Evolutionary conservation across 2,329 filamentous ascomycete genomes (phyloP).

Genomic region (Botryotinia convoluta): DNA sequence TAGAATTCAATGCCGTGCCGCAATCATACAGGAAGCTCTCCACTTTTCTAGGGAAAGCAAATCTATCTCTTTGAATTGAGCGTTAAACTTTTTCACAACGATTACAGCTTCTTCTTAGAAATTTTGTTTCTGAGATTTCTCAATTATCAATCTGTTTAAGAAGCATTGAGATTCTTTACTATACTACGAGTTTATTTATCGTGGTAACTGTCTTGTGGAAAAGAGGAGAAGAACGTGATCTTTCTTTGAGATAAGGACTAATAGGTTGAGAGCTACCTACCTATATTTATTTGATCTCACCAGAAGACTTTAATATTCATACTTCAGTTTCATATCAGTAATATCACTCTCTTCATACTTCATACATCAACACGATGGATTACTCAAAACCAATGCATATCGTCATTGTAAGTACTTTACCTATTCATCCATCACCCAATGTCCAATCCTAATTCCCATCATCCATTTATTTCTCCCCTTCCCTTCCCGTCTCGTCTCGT

Average conservation of each 20-base stretch:
- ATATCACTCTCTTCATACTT: neutral
- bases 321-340: neutral
- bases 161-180: neutral
- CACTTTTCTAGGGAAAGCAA: neutral
- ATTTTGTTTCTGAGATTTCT: neutral
- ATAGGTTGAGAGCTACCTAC: neutral
- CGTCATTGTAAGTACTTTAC: neutral
- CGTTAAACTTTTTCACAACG: neutral
- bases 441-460: neutral
- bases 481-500: neutral
- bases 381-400: constrained; percentile 9
- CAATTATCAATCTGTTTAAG: neutral
- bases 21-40: neutral
- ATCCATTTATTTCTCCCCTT: neutral
- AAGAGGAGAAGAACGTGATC: neutral
- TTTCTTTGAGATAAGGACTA: neutral
- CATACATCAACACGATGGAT: neutral
- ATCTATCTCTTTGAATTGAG: neutral
- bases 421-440: neutral
- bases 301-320: neutral
- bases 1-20: neutral
- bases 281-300: neutral
- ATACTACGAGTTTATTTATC: neutral
- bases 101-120: neutral
- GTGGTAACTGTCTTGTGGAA: neutral